These are phyloP conservation scores for Yamadazyma triangularis DNA, from an alignment of 1,139 yeast genomes.

Conservation along the genomic window DNA sequence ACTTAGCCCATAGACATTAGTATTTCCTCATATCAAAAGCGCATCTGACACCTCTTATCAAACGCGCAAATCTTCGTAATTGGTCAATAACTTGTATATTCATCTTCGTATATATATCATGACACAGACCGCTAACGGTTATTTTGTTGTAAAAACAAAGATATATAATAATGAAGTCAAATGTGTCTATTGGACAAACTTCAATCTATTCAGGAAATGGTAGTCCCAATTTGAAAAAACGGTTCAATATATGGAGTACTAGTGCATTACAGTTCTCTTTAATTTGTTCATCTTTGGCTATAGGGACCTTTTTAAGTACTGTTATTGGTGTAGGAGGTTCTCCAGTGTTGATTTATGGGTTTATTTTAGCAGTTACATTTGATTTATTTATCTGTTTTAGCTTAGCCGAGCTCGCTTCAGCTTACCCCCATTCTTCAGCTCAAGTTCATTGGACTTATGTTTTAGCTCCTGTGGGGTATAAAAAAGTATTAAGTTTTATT, in stretches of 20 bases:
- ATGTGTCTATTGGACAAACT: background rate
- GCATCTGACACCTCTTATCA: no score
- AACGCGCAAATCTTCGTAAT: no score
- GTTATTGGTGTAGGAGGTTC: conserved; percentile 26
- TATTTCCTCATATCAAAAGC: no score
- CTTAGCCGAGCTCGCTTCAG: conserved; percentile 24
- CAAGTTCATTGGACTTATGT: conserved; percentile 28
- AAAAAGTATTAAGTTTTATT: conserved; percentile 27
- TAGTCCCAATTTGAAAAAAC: conserved; percentile 7
- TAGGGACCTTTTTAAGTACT: conserved; percentile 21
- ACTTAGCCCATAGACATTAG: no score
- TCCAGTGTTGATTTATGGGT: conserved; percentile 21
- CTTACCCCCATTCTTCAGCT: conserved; percentile 26
- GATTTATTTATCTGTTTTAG: conserved; percentile 20
- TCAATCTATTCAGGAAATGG: background rate
- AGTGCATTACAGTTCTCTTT: conserved; percentile 20
- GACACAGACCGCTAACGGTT: no score
- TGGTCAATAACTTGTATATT: no score
- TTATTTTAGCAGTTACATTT: conserved; percentile 16
- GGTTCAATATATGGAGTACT: conserved; percentile 21
- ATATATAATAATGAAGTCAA: no score
- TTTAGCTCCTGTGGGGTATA: conserved; percentile 17
- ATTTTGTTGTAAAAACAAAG: no score
- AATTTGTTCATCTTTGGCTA: conserved; percentile 22
- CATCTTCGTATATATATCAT: no score